These are phyloP conservation scores for Pinus taeda DNA, from an alignment of 75 land plant genomes.

Conservation along the genomic window DNA sequence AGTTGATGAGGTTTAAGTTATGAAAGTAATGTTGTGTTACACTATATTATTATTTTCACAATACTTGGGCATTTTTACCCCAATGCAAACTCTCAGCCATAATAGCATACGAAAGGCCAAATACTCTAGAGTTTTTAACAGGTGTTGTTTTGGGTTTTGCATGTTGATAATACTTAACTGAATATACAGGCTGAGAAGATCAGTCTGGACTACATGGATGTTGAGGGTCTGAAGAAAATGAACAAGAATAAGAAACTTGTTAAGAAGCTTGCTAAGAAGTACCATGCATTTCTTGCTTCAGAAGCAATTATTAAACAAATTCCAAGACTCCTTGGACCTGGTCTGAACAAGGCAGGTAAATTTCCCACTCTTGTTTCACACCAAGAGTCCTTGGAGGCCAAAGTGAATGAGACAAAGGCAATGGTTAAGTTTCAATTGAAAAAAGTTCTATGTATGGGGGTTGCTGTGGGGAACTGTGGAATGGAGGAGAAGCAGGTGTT, in stretches of 20 bases:
- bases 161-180: too few species aligned
- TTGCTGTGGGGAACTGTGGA: conserved; percentile 66
- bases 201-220: conserved; percentile 66
- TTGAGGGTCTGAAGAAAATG: conserved; percentile 63
- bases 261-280: conserved; percentile 69
- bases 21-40: too few species aligned
- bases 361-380: conserved; percentile 76
- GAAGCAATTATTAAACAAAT: conserved; percentile 75
- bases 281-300: conserved; percentile 65
- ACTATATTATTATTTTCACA: too few species aligned
- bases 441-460: conserved; percentile 87
- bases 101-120: too few species aligned
- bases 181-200: conserved; percentile 48
- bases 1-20: too few species aligned
- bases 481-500: conserved; percentile 90
- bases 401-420: conserved; percentile 65
- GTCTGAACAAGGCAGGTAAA: conserved; percentile 81
- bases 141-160: too few species aligned
- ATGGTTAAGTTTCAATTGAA: conserved; percentile 80
- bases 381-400: conserved; percentile 61
- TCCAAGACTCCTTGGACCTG: conserved; percentile 70
- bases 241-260: conserved; percentile 75
- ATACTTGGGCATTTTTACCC: too few species aligned
- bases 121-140: too few species aligned
- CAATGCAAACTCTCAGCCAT: too few species aligned